These are phyloP conservation scores for Verticillium isaacii DNA, from an alignment of 2,329 filamentous ascomycete genomes.

Conservation along the genomic window DNA sequence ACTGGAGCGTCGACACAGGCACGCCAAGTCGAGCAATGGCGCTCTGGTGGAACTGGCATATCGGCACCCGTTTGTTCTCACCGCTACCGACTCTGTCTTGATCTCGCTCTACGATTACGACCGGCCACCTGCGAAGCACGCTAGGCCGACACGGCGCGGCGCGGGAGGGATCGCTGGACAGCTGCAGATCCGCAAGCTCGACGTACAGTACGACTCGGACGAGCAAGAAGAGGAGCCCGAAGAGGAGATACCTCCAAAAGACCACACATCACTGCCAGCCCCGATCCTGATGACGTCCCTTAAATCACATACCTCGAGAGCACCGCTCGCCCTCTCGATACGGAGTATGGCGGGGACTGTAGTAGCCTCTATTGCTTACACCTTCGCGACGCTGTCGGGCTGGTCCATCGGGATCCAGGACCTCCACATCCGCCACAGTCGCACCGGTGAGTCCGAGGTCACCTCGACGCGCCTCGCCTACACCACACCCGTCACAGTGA, in stretches of 20 bases:
- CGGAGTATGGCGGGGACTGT: constrained; percentile 60
- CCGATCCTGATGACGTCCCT: constrained; percentile 70
- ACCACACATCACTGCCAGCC: constrained; percentile 16
- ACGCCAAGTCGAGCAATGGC: constrained; percentile 58
- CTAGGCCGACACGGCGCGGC: background rate
- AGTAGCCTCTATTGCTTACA: constrained; percentile 83
- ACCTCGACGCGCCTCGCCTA: constrained; percentile 34
- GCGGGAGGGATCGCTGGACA: background rate
- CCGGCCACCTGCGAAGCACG: constrained; percentile 5
- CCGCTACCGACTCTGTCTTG: constrained; percentile 68
- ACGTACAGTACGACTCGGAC: constrained; percentile 13
- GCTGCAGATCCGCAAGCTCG: background rate
- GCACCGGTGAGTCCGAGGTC: constrained; percentile 22
- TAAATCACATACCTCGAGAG: constrained; percentile 72
- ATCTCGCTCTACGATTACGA: constrained; percentile 73
- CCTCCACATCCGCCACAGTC: constrained; percentile 51
- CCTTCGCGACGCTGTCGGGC: constrained; percentile 70
- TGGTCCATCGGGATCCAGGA: constrained; percentile 95
- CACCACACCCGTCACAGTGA: constrained; percentile 24
- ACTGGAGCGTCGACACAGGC: constrained; percentile 50
- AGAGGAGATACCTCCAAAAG: background rate
- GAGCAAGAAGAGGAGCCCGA: constrained; percentile 3
- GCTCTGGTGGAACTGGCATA: constrained; percentile 67
- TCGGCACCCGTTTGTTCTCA: constrained; percentile 70
- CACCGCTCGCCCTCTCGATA: constrained; percentile 78